Base-by-base conservation (phyloP, 2,329 filamentous ascomycete genomes). In the Aspergillus tubingensis region DNA sequence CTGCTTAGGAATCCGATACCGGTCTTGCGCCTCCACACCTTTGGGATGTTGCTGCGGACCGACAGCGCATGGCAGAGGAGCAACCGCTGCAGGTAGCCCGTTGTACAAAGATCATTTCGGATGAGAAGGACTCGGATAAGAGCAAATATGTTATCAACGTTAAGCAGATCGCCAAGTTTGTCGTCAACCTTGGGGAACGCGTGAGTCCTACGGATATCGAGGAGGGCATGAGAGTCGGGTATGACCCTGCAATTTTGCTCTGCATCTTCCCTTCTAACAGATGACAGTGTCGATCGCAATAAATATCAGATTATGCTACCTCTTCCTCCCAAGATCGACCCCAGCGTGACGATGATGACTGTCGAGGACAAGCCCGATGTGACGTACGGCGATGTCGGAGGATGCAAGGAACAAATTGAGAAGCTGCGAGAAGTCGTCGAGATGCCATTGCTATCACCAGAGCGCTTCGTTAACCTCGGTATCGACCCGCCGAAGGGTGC, bases 141-240 rank as follows among this genome's bases (percentile, higher is more conserved):
- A 96, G 91, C 87, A 99, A 98, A 88, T 99, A 99, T 82, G 93
- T 99, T 72, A 99, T 99, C 85, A 99, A 99, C 80, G 94, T 99
- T 70, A 99, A 99, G 84, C 95, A 99, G 80, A 99, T 99, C 72
- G 95, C 95, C 73, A 99, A 99, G 81, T 99, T 99, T 72, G 95
- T 99, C 54, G 95, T 99, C 67, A 95, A 97, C 79, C 87, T 99
- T 55, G 95, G 95, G 70, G 95, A 99, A 76, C 90, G 95, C 66
- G 95, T 99, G 69, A 96, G 91, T 74, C 95, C 95, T 53, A 98
- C 95, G 68, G 95, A 99, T 87, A 99, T 99, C 72, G 95, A 99
- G 76, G 95, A 99, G 79, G 95, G 95, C 66, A 99, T 99, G 95
- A 88, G 95, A 68, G 95, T 99, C 63, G 95, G 93, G 79, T 87